Conservation (phyloP, 169 alveolate genomes). For the Amoebophrya sp. region DNA sequence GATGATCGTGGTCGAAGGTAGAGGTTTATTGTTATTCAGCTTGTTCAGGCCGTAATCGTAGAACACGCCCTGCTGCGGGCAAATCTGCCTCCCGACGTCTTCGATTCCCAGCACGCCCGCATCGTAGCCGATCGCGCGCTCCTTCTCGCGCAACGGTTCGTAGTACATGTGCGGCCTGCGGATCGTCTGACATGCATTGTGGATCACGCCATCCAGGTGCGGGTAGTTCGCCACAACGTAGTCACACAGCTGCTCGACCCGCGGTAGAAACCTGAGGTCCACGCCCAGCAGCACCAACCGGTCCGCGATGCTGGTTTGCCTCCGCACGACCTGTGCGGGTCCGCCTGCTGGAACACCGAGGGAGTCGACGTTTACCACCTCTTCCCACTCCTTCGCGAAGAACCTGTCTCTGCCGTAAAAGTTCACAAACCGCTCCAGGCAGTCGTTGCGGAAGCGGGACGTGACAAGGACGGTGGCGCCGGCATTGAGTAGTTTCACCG, state of each 20-base stretch:
- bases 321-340: too few relatives aligned
- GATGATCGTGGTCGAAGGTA: background rate
- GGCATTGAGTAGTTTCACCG: background rate
- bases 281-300: background rate
- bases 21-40: background rate
- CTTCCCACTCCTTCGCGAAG: background rate
- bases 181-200: slow-evolving; percentile 32
- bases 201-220: slow-evolving; percentile 15
- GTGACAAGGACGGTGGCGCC: background rate
- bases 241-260: background rate
- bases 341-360: too few relatives aligned
- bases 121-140: background rate
- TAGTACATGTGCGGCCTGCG: slow-evolving; percentile 28
- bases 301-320: background rate
- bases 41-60: background rate
- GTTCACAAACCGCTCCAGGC: background rate
- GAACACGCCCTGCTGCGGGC: background rate
- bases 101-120: background rate
- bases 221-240: background rate
- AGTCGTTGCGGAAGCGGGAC: background rate
- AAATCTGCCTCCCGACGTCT: background rate
- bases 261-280: background rate
- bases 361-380: too few relatives aligned
- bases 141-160: slow-evolving; percentile 14
- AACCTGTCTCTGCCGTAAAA: background rate